Conservation (phyloP, 768 basidiomycete species). For the Hydnomerulius pinastri region DNA sequence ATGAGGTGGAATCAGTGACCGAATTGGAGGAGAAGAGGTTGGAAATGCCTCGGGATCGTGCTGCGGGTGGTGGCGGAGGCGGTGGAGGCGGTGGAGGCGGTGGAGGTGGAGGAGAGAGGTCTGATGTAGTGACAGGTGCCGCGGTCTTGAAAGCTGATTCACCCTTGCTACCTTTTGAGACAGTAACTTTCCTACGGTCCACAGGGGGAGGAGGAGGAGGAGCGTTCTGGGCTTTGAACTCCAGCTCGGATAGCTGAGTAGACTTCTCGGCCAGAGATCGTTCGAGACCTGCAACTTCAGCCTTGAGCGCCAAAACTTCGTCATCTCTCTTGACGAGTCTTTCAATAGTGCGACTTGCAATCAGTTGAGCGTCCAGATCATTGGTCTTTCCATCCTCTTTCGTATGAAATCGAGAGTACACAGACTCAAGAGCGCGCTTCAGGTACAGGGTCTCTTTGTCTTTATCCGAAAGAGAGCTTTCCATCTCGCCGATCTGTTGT, state of each 20-base stretch:
- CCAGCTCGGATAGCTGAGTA: conserved; percentile 58
- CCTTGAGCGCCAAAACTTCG: conserved; percentile 54
- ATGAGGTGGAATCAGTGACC: background rate
- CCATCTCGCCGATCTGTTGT: conserved; percentile 56
- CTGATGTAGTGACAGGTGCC: conserved; percentile 12
- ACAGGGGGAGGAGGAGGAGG: conserved; percentile 62
- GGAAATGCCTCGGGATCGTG: conserved; percentile 31
- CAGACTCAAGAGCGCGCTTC: conserved; percentile 85
- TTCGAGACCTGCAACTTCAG: conserved; percentile 53
- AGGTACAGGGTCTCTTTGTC: conserved; percentile 77
- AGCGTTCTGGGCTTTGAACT: conserved; percentile 66
- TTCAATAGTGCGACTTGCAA: conserved; percentile 74
- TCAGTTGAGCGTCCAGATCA: conserved; percentile 64
- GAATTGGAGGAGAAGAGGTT: conserved; percentile 28
- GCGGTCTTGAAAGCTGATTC: conserved; percentile 7
- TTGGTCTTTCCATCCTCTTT: conserved; percentile 46
- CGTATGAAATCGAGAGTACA: conserved; percentile 76
- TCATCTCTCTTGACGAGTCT: conserved; percentile 68
- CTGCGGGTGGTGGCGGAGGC: conserved; percentile 26
- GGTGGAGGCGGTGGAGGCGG: conserved; percentile 25
- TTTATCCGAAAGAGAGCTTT: conserved; percentile 47
- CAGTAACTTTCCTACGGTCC: conserved; percentile 8
- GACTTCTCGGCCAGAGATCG: conserved; percentile 52
- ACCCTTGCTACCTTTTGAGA: conserved; percentile 8
- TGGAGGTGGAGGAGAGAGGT: conserved; percentile 19